A percentile compares a stretch with the other conserved stretches of the same genome.
These are phyloP conservation scores for Globisporangium middletonii DNA, from an alignment of 352 stramenopile species.

Conservation along the genomic window DNA sequence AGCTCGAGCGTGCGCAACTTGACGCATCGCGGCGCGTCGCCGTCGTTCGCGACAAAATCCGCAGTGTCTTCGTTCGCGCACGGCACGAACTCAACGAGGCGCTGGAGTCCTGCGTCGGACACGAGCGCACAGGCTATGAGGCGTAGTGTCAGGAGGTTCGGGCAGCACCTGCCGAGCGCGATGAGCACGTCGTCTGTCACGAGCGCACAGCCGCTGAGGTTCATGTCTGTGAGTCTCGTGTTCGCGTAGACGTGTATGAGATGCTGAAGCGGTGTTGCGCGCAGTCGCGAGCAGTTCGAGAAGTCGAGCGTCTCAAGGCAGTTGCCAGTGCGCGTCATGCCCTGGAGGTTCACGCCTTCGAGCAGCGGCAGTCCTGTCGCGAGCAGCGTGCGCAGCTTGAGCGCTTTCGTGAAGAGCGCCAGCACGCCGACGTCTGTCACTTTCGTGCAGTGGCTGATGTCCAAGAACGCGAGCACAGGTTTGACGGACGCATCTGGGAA, in stretches of 20 bases:
- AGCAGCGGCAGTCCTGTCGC: slow-evolving; percentile 37
- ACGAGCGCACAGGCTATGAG: slow-evolving; percentile 51
- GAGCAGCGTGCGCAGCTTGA: slow-evolving; percentile 29
- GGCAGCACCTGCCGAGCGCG: slow-evolving; percentile 35
- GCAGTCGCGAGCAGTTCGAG: slow-evolving; percentile 26
- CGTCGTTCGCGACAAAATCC: slow-evolving; percentile 22
- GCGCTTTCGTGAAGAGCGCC: slow-evolving; percentile 34
- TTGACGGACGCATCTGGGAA: slow-evolving; percentile 36
- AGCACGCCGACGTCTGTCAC: slow-evolving; percentile 57
- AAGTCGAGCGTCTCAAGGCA: slow-evolving; percentile 30
- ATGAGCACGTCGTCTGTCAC: slow-evolving; percentile 50
- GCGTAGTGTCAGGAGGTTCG: slow-evolving; percentile 29
- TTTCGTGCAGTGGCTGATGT: slow-evolving; percentile 49
- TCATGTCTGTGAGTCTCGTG: slow-evolving; percentile 28
- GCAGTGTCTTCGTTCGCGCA: slow-evolving; percentile 16
- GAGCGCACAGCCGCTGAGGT: slow-evolving; percentile 46
- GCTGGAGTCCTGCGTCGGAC: slow-evolving; percentile 42
- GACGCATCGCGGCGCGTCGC: slow-evolving; percentile 24
- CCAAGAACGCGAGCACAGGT: slow-evolving; percentile 28
- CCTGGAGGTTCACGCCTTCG: slow-evolving; percentile 55
- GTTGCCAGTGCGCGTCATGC: slow-evolving; percentile 25
- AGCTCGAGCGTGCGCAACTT: slow-evolving; percentile 47
- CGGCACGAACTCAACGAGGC: slow-evolving; percentile 34
- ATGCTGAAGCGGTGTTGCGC: slow-evolving; percentile 31
- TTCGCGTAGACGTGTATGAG: slow-evolving; percentile 33